A percentile compares a stretch with the other conserved stretches of the same genome.
Conservation (phyloP, 768 basidiomycete genomes). For the Saitozyma sp. region DNA sequence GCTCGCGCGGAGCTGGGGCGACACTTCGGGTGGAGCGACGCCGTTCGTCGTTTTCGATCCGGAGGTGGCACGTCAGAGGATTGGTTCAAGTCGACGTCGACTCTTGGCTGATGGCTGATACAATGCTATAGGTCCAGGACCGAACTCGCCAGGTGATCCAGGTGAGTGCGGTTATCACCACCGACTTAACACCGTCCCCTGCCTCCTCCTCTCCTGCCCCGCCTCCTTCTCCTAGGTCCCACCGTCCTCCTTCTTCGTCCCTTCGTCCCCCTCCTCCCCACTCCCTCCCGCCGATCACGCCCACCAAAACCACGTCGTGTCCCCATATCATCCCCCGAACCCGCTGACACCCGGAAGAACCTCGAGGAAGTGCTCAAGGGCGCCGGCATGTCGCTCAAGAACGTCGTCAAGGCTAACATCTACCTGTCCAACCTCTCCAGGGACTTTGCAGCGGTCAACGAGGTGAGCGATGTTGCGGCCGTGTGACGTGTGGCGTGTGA, state of each 20-base stretch:
- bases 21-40: too few species aligned
- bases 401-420: conserved; percentile 50
- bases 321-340: not conserved
- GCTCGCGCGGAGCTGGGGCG: too few species aligned
- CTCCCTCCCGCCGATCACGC: too few species aligned
- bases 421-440: conserved; percentile 45
- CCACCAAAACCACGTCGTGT: too few species aligned
- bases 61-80: too few species aligned
- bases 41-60: too few species aligned
- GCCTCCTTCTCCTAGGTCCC: too few species aligned
- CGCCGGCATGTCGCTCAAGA: conserved; percentile 38
- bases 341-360: conserved; percentile 23
- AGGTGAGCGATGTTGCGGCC: conserved; percentile 18
- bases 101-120: not conserved
- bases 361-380: conserved; percentile 46
- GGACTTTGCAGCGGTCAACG: conserved; percentile 45
- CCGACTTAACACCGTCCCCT: not conserved
- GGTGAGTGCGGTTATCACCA: conserved; percentile 8
- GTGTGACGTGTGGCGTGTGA: not conserved
- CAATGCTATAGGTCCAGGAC: conserved; percentile 35
- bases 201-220: not conserved
- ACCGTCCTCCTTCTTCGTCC: not conserved
- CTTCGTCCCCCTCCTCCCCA: too few species aligned
- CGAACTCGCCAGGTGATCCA: conserved; percentile 46
- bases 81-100: too few species aligned